Conservation (phyloP, 148 eudicot genomes). For the Chenopodium berlandieri region DNA sequence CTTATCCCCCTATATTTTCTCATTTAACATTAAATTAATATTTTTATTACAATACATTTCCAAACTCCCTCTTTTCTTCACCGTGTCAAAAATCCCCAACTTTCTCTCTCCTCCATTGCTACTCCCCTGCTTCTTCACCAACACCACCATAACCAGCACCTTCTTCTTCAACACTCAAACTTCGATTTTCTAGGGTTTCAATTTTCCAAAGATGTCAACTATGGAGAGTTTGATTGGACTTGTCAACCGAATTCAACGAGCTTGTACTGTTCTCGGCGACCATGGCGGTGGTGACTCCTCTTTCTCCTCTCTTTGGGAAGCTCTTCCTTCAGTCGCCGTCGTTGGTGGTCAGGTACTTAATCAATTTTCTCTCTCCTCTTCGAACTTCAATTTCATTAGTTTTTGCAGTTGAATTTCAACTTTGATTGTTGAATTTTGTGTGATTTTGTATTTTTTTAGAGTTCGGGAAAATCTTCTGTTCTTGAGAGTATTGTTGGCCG, state of each 20-base stretch:
- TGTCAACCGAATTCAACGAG: slow-evolving; percentile 75
- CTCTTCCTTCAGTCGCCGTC: slow-evolving; percentile 88
- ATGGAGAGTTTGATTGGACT: slow-evolving; percentile 90
- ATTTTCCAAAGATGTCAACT: slow-evolving; percentile 40
- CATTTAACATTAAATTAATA: background rate
- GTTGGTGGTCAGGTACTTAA: slow-evolving; percentile 78
- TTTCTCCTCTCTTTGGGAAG: slow-evolving; percentile 75
- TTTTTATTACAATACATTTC: slow-evolving; percentile 6
- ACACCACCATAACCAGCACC: too few relatives aligned
- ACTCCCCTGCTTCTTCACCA: background rate
- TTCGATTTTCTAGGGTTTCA: background rate
- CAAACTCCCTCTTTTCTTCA: background rate
- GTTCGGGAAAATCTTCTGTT: slow-evolving; percentile 96
- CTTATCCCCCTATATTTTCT: slow-evolving; percentile 1
- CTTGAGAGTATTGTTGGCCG: slow-evolving; percentile 95
- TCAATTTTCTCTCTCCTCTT: background rate
- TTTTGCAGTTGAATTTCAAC: background rate
- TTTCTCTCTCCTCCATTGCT: background rate
- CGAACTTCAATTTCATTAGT: background rate
- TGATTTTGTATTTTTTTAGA: slow-evolving; percentile 38
- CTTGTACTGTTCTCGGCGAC: slow-evolving; percentile 85
- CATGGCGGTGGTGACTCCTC: slow-evolving; percentile 73
- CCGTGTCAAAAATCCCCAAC: background rate
- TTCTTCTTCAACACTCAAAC: background rate
- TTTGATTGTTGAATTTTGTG: background rate